Evolutionary conservation across 345 rosid species (phyloP).

Genomic region (Bruguiera gymnorhiza): DNA sequence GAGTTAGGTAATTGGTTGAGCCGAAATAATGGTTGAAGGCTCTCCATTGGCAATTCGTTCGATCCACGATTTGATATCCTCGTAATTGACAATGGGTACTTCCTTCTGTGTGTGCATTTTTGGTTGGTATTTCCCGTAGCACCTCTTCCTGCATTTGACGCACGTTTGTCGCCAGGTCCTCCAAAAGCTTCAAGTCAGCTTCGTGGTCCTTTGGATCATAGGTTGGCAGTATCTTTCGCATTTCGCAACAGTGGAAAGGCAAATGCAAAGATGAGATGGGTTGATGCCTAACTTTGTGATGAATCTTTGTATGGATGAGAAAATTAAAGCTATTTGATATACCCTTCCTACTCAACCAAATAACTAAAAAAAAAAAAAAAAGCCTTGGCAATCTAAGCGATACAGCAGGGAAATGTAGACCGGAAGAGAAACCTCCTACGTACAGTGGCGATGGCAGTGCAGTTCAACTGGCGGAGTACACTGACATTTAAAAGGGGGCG

Average conservation of each 20-base stretch:
- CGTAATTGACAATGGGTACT: constrained; percentile 80
- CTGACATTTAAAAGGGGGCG: constrained; percentile 25
- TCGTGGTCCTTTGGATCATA: constrained; percentile 71
- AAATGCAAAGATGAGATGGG: constrained; percentile 1
- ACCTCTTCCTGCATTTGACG: constrained; percentile 51
- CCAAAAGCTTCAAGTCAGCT: constrained; percentile 67
- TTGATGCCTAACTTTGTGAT: too few relatives aligned
- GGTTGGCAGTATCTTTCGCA: constrained; percentile 52
- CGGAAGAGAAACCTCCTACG: constrained; percentile 9
- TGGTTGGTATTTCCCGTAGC: constrained; percentile 51
- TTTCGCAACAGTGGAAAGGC: neutral
- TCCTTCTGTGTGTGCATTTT: constrained; percentile 52
- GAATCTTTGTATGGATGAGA: neutral
- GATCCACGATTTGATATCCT: constrained; percentile 64
- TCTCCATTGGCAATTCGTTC: constrained; percentile 78
- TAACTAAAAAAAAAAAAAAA: constrained; percentile 11
- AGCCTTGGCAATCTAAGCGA: neutral
- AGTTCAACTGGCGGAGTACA: constrained; percentile 13
- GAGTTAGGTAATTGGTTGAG: constrained; percentile 75
- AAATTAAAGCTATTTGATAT: constrained; percentile 2
- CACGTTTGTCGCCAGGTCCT: constrained; percentile 69
- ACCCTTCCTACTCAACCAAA: too few relatives aligned
- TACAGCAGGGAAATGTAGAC: neutral
- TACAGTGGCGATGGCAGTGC: neutral
- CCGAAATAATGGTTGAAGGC: constrained; percentile 60